Evolutionary conservation across 2,329 filamentous ascomycete genomes (phyloP), one percentile per base, ranked within the genome.

Genomic region (Fonsecaea nubica): DNA sequence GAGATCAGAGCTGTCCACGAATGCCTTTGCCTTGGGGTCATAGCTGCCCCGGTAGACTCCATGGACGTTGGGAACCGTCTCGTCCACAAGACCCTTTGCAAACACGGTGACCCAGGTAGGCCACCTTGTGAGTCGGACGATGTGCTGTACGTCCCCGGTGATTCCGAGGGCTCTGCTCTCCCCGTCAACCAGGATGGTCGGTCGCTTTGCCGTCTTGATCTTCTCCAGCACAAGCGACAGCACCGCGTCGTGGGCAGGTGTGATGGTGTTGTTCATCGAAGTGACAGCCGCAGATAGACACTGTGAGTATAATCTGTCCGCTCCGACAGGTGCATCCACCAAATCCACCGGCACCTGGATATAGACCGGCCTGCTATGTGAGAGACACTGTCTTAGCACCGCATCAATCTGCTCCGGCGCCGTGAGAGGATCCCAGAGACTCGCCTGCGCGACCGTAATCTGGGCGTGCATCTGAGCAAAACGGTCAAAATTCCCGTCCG

Each of bases 241-340:
- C 21, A 48, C 18, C 48, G 30, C 15, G 18, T 36, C 58, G 10
- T 61, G 45, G 13, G 58, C 35, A 1, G 57, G 25, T 42, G 30
- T 53, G 42, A 9, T 12, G 18, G 7, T 48, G 8, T 3, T 50
- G 2, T 50, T 9, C 3, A 15, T 12, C 10, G 21, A 50, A 50
- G 45, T 50, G 45, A 50, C 12, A 4, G 10, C 45, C 15, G 45
- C 18, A 2, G 21, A 50, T 0, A 50, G 55, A 58, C 18, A 58
- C 0, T 87, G 87, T 0, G 82, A 88, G 21, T 88, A 84, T 13
- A 96, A 83, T 7, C 89, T 83, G 15, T 54, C 63, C 0, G 58
- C 36, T n/a, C 15, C 13, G n/a, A 68, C 63, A 2, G 54, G 30
- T 5, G 56, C 66, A 32, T 18, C 40, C 7, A 85, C 84, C 75